These are phyloP conservation scores for Teratosphaeria epicoccoides DNA, from an alignment of 2,329 filamentous ascomycete genomes.

Conservation along the genomic window DNA sequence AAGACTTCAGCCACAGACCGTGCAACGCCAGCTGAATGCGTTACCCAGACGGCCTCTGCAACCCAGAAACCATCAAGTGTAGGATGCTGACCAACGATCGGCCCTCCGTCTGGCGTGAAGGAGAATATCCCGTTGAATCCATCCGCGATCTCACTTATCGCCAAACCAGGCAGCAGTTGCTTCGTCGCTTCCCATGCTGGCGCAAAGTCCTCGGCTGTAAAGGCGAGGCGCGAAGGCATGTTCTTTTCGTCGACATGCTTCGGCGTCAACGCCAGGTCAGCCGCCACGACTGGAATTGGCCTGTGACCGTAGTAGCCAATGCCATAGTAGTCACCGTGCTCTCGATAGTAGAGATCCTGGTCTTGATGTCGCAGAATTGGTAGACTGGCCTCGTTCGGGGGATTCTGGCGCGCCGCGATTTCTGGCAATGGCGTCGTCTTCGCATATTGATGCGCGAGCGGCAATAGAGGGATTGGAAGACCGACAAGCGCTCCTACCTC, in stretches of 20 bases:
- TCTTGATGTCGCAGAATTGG: conserved; percentile 55
- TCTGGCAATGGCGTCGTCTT: conserved; percentile 47
- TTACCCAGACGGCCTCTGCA: conserved; percentile 57
- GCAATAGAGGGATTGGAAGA: conserved; percentile 47
- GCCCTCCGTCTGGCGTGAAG: conserved; percentile 54
- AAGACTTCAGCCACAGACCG: conserved; percentile 50
- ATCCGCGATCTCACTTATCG: conserved; percentile 42
- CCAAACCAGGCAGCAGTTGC: conserved; percentile 44
- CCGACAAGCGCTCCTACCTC: conserved; percentile 53
- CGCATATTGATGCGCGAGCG: conserved; percentile 53
- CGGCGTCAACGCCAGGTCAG: conserved; percentile 43
- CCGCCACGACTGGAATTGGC: conserved; percentile 50
- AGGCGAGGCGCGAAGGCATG: conserved; percentile 53
- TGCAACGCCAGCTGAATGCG: conserved; percentile 53
- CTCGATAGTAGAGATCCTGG: conserved; percentile 53
- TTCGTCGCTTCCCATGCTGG: conserved; percentile 49
- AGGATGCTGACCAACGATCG: conserved; percentile 48
- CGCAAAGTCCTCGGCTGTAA: conserved; percentile 50
- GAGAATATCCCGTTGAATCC: conserved; percentile 59
- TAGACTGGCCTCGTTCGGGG: conserved; percentile 41
- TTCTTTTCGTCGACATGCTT: conserved; percentile 46
- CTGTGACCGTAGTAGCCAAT: conserved; percentile 56
- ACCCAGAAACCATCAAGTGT: conserved; percentile 52
- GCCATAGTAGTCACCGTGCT: conserved; percentile 52
- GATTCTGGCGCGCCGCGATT: conserved; percentile 32